These are phyloP conservation scores for Colletotrichum sp. DNA, from an alignment of 2,329 filamentous ascomycete species.

Conservation along the genomic window DNA sequence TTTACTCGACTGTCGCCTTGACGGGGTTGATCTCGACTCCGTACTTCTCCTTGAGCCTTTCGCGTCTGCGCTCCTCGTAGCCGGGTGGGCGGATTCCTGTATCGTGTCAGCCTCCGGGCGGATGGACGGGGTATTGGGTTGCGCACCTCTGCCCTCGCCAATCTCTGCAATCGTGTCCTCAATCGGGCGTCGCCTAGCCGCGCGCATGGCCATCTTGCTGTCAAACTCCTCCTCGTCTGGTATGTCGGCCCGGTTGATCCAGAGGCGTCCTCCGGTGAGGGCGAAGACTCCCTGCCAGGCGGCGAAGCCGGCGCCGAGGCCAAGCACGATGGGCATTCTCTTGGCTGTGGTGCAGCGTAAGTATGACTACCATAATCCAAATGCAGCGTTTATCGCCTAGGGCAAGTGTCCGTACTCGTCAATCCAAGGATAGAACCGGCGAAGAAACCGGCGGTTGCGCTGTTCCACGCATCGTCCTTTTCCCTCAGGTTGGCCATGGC, in stretches of 20 bases:
- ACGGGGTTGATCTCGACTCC: conserved; percentile 81
- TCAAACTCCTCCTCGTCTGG: conserved; percentile 73
- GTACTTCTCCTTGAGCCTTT: conserved; percentile 85
- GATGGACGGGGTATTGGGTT: not conserved
- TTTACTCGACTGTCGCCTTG: conserved; percentile 51
- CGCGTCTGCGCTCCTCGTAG: conserved; percentile 82
- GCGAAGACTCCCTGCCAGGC: conserved; percentile 67
- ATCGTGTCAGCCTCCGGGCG: conserved; percentile 6
- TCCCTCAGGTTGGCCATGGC: conserved; percentile 85
- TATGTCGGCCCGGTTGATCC: conserved; percentile 45
- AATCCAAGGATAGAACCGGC: conserved; percentile 76
- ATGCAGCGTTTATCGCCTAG: not conserved
- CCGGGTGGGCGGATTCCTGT: conserved; percentile 80
- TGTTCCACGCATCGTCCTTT: conserved; percentile 81
- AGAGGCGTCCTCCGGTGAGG: conserved; percentile 68
- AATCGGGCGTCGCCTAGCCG: conserved; percentile 73
- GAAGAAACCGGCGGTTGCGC: conserved; percentile 77
- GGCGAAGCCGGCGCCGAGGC: conserved; percentile 65
- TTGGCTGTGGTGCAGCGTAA: conserved; percentile 30
- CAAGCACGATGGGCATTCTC: conserved; percentile 73
- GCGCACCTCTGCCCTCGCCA: conserved; percentile 85
- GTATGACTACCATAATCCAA: not conserved
- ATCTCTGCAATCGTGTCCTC: conserved; percentile 82
- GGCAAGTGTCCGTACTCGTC: conserved; percentile 59
- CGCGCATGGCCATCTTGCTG: conserved; percentile 75